Evolutionary conservation across 495 filamentous ascomycete species (phyloP).

Genomic region (Penicillium simplicissimum): DNA sequence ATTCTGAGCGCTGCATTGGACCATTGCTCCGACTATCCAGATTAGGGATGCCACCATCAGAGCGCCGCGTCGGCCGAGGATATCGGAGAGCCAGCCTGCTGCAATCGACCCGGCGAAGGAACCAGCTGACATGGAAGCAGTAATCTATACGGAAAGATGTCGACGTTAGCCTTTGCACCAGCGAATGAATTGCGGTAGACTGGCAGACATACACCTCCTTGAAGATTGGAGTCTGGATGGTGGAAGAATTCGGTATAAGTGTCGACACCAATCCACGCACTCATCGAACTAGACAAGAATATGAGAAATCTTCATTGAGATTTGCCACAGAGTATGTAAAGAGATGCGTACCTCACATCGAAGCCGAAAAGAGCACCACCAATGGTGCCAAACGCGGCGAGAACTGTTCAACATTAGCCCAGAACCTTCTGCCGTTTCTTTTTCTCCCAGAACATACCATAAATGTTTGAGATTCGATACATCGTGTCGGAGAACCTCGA

Average conservation of each 20-base stretch:
- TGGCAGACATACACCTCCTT: conserved; percentile 51
- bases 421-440: not conserved
- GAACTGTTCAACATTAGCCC: conserved; percentile 28
- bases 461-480: conserved; percentile 50
- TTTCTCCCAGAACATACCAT: conserved; percentile 28
- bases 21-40: conserved; percentile 69
- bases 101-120: conserved; percentile 64
- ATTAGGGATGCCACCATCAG: conserved; percentile 66
- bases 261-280: conserved; percentile 67
- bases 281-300: conserved; percentile 53
- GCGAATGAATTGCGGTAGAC: not conserved
- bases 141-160: no score
- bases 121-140: conserved; percentile 63
- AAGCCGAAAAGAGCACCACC: conserved; percentile 48
- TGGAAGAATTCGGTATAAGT: conserved; percentile 70
- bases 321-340: not conserved
- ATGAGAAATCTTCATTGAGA: no score
- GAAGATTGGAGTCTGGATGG: conserved; percentile 60
- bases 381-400: conserved; percentile 54
- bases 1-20: conserved; percentile 63
- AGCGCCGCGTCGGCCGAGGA: conserved; percentile 61
- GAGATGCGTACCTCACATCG: conserved; percentile 38
- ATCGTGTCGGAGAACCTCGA: conserved; percentile 23
- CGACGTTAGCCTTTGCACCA: no score
- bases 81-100: conserved; percentile 67